Conservation (phyloP, 768 basidiomycete genomes). For the Cubamyces lactineus region DNA sequence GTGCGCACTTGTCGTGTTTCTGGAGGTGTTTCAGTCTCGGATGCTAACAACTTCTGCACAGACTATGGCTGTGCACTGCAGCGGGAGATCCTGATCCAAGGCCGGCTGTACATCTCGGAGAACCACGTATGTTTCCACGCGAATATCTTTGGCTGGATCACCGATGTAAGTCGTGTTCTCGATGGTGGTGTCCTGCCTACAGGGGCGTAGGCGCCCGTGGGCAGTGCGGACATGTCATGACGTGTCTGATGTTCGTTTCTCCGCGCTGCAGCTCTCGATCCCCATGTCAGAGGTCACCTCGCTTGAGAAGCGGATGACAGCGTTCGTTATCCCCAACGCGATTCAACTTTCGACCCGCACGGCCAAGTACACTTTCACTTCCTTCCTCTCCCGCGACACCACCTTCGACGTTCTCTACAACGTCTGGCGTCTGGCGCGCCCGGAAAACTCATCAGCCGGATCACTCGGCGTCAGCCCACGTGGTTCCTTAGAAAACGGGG, state of each 20-base stretch:
- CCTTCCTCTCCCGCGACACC: conserved; percentile 94
- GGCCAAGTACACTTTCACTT: conserved; percentile 91
- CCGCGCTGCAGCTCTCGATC: conserved; percentile 65
- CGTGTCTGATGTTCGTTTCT: conserved; percentile 14
- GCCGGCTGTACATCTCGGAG: conserved; percentile 94
- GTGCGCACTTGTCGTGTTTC: conserved; percentile 28
- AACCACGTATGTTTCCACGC: conserved; percentile 99
- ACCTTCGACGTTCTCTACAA: conserved; percentile 95
- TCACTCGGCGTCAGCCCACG: conserved; percentile 27
- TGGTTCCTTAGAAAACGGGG: conserved; percentile 32
- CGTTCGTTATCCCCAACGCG: conserved; percentile 96
- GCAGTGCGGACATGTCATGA: conserved; percentile 8
- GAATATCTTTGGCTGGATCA: conserved; percentile 99
- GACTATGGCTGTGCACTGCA: conserved; percentile 98
- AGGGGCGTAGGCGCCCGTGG: not conserved
- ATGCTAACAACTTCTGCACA: conserved; percentile 37
- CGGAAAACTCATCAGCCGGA: conserved; percentile 48
- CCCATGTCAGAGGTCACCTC: conserved; percentile 85
- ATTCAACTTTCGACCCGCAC: conserved; percentile 86
- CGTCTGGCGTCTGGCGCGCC: conserved; percentile 91
- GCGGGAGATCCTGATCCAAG: conserved; percentile 95
- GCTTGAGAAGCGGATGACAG: conserved; percentile 97
- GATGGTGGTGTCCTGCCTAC: not conserved
- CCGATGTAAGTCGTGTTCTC: conserved; percentile 66
- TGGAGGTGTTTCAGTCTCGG: conserved; percentile 7